Evolutionary conservation across 1,139 yeast genomes (phyloP), one percentile per base, ranked within the genome.

Genomic region (Hansenula sp.): DNA sequence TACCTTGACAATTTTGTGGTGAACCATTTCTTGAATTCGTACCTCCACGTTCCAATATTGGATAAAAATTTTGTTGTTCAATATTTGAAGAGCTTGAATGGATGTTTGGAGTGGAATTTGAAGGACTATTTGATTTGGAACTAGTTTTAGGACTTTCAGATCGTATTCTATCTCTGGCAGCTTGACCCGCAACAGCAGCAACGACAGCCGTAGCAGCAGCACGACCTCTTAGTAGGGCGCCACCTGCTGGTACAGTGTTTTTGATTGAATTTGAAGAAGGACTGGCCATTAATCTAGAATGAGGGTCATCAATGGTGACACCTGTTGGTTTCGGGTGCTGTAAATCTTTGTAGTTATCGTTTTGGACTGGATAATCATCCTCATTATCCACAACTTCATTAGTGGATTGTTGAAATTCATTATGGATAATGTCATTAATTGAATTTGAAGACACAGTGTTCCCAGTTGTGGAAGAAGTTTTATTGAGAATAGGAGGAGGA

Each of bases 401-500:
- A 9, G 5, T 21, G 5, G 25, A 21, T 25, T 15, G 31, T 16
- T 15, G 24, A 13, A 54, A 41, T 28, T 57, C 59, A 12, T 39
- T 45, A 18, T 48, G 47, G 18, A 57, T 48, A 33, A 53, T 53
- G 37, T 50, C 48, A 35, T 49, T 45, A 30, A 50, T 54, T 28
- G 55, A 46, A 29, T 48, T 43, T 27, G 54, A 47, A 29, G 54
- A 46, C 36, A 51, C 40, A 39, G 51, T 47, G 42, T 53, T 45
- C 4, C 55, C 52, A 19, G 52, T 49, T 27, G 65, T 49, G 28
- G 65, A 55, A 19, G 46, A 38, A n/a, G 40, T 44, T 62, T 75
- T 52, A 34, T 76, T 76, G 42, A 79, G 63, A 42, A 81, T 80
- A 2, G 87, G 86, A 1, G 87, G 85, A 17, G 87, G 87, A 4